Evolutionary conservation across 2,329 filamentous ascomycete genomes (phyloP), one percentile per base, ranked within the genome.

Genomic region (Dryadomyces quercivorus): DNA sequence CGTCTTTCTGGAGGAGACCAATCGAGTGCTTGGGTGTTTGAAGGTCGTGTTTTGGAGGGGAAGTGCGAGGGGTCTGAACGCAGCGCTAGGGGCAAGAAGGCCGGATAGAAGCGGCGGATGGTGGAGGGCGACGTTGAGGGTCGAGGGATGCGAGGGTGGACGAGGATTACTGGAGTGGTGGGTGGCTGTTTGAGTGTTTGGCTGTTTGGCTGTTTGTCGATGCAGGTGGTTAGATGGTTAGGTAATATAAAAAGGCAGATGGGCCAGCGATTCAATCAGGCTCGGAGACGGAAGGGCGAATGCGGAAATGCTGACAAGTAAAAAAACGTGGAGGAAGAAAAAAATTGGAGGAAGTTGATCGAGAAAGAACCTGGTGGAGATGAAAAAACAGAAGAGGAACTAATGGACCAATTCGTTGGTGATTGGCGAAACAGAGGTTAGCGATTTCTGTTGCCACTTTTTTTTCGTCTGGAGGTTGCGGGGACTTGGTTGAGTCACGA

Each of bases 401-500:
- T 51, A 53, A 48, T 38, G 43, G 44, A 18, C 18, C 16, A 18
- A n/a, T 16, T 40, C 10, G 42, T 18, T 42, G 51, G 44, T 47
- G 44, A 53, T 53, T 53, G 51, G 51, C 51, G 51, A 53, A 53
- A 42, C 20, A 40, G 31, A 53, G 42, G 40, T 20, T 38, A 42
- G 34, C 44, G 44, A 21, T 42, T 53, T 48, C 34, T 13, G 51
- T 34, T 38, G 26, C 42, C 51, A 52, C 42, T 52, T 52, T 44
- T 44, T 44, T 44, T 40, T 40, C 36, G 36, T 12, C 36, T 13
- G 36, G 36, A 12, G 36, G 10, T 3, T 13, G 36, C 10, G 36
- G 36, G 36, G 10, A 13, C 36, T 40, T 40, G 36, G 26, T 31
- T 31, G 26, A 31, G 26, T 31, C 26, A 31, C 26, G 26, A 31